Conservation (phyloP, 495 filamentous ascomycete species). For the Annulohypoxylon moriforme region DNA sequence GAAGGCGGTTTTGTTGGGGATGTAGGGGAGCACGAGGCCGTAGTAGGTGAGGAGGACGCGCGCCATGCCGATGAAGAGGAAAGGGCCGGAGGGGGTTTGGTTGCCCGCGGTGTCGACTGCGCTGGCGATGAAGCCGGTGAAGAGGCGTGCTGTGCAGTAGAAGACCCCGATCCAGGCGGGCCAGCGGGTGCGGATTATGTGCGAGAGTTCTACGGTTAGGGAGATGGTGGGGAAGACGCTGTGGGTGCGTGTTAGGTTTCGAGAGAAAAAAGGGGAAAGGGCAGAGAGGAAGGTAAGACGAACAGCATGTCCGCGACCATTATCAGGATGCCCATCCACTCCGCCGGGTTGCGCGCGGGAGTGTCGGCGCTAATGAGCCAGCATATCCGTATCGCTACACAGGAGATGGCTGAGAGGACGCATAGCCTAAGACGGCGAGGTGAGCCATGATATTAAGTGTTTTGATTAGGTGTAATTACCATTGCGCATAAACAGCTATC, state of each 20-base stretch:
- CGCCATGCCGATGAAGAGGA: background rate
- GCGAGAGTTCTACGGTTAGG: slow-evolving; percentile 6
- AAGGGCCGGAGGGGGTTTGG: background rate
- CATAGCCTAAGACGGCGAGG: slow-evolving; percentile 8
- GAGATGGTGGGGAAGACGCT: slow-evolving; percentile 11
- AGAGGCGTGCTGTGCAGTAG: background rate
- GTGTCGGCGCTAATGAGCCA: slow-evolving; percentile 12
- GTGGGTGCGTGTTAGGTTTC: background rate
- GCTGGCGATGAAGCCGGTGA: background rate
- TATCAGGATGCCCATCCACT: background rate
- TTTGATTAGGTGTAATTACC: slow-evolving; percentile 18
- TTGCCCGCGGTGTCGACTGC: background rate
- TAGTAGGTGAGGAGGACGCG: background rate
- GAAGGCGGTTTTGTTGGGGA: background rate
- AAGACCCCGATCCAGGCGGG: background rate
- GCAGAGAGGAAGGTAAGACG: too few relatives aligned
- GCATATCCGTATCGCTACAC: background rate
- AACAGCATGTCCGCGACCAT: slow-evolving; percentile 24
- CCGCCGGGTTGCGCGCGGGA: background rate
- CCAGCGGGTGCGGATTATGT: background rate
- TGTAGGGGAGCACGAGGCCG: background rate
- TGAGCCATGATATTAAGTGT: background rate
- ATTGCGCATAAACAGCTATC: slow-evolving; percentile 34
- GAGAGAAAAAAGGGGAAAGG: background rate
- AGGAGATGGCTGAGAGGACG: slow-evolving; percentile 14